Conservation (phyloP, 768 basidiomycete genomes). For the Phallus indusiatus region DNA sequence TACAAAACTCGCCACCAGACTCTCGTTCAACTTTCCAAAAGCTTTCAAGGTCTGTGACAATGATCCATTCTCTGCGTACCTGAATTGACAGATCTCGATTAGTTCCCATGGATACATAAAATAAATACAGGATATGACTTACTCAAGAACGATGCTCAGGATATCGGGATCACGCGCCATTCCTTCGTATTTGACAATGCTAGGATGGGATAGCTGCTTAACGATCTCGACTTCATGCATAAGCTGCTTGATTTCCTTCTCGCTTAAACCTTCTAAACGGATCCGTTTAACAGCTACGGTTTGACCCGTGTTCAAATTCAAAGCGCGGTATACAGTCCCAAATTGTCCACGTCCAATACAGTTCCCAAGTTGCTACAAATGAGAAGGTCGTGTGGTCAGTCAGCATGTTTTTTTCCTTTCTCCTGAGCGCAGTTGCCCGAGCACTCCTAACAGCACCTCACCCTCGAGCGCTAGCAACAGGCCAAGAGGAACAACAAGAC, state of each 20-base stretch:
- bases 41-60: constrained; percentile 87
- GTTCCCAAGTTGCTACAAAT: constrained; percentile 84
- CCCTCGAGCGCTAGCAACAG: not conserved
- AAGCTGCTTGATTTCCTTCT: constrained; percentile 81
- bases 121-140: constrained; percentile 24
- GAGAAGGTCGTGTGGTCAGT: constrained; percentile 9
- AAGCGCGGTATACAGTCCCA: constrained; percentile 88
- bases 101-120: constrained; percentile 7
- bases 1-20: constrained; percentile 84
- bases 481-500: not conserved
- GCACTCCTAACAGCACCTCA: constrained; percentile 4
- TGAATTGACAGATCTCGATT: constrained; percentile 25
- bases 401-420: not conserved
- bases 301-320: constrained; percentile 89
- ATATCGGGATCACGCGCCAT: constrained; percentile 85
- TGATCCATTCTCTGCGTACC: constrained; percentile 95
- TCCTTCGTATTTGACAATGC: constrained; percentile 96
- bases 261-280: constrained; percentile 78
- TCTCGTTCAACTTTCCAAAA: constrained; percentile 90
- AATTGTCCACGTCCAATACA: constrained; percentile 97
- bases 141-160: constrained; percentile 93
- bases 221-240: constrained; percentile 94
- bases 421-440: not conserved
- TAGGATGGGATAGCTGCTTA: constrained; percentile 84
- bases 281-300: constrained; percentile 99